Base-by-base conservation (phyloP, 495 filamentous ascomycete genomes). In the Cercophora sp. region DNA sequence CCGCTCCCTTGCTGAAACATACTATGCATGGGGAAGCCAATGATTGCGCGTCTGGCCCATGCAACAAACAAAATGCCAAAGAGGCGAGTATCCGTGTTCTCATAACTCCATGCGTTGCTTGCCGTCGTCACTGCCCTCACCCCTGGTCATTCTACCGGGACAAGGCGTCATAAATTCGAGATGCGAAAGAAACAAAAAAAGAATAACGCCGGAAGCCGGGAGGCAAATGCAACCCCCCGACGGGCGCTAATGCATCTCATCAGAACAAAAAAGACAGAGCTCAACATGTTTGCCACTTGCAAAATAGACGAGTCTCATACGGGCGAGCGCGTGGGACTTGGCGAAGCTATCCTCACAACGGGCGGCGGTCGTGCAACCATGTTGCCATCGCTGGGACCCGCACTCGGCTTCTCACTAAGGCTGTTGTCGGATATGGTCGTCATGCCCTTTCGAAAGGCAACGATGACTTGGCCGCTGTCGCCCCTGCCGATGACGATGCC, bases 391-490 rank as follows among this genome's bases (percentile, higher is more conserved):
- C 5, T 39, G 1, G 36, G 8, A 15, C 22, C 22, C 10, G 18
- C 32, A 4, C 18, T 6, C 9, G 13, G 10, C 11, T 39, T 18
- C 25, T 46, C 43, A 16, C 16, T 13, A 9, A 39, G 6, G 3
- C 18, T 10, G 8, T n/a, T n/a, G 6, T 43, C 9, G 4, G 39
- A 9, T 18, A 46, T 46, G 13, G 48, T 56, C 16, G 34, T 60
- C 63, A 64, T 58, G 24, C 31, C 31, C 47, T 55, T 64, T 10
- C 48, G 43, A 27, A 66, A 66, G 5, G 54, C 56, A 9, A 66
- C 57, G 27, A 67, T 60, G 22, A 67, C 59, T 11, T 59, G 52
- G 9, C 59, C 59, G 40, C 55, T 46, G 1, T 37, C 34, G 11
- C 46, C 37, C 5, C 55, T 41, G 27, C 61, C 57, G n/a, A 66